phyloP scores from a whole-genome alignment of 2,329 filamentous ascomycete species.

The Apiospora pterosperma region DNA sequence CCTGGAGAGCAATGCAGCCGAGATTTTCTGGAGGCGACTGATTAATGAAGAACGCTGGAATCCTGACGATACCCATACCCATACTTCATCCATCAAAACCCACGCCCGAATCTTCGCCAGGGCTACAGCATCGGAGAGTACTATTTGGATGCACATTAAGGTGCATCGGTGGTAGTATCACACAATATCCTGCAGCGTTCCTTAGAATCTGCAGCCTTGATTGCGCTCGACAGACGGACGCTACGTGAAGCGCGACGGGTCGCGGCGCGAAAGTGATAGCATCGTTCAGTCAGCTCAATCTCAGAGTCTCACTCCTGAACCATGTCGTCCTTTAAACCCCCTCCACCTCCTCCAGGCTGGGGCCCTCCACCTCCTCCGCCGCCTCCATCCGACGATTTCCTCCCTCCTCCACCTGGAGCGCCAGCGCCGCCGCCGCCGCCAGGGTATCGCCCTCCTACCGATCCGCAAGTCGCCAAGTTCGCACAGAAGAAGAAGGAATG shows the following conservation, averaged over 20 bases:
- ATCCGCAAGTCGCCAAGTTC: slow-evolving; percentile 89
- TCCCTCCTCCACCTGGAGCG: slow-evolving; percentile 54
- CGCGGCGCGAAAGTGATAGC: slow-evolving; percentile 30
- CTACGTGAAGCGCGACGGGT: slow-evolving; percentile 23
- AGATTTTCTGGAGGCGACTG: slow-evolving; percentile 1
- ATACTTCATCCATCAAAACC: slow-evolving; percentile 2
- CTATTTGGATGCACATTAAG: background rate
- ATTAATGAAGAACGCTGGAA: background rate
- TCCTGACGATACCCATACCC: background rate
- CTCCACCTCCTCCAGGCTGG: slow-evolving; percentile 58
- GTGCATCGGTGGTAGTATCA: background rate
- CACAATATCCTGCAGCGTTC: background rate
- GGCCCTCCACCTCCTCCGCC: slow-evolving; percentile 54
- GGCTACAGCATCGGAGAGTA: background rate
- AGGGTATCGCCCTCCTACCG: slow-evolving; percentile 74
- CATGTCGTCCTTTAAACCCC: slow-evolving; percentile 52
- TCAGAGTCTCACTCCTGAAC: slow-evolving; percentile 13
- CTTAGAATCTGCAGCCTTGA: slow-evolving; percentile 7
- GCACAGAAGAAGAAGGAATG: slow-evolving; percentile 99
- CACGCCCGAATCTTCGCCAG: background rate
- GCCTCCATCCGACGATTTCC: slow-evolving; percentile 50
- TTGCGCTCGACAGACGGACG: slow-evolving; percentile 16
- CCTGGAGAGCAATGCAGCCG: background rate
- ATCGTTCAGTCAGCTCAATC: slow-evolving; percentile 17
- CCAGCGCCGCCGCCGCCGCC: slow-evolving; percentile 79